phyloP scores from a whole-genome alignment of 768 basidiomycete species.

The Leccinum rimulosum region DNA sequence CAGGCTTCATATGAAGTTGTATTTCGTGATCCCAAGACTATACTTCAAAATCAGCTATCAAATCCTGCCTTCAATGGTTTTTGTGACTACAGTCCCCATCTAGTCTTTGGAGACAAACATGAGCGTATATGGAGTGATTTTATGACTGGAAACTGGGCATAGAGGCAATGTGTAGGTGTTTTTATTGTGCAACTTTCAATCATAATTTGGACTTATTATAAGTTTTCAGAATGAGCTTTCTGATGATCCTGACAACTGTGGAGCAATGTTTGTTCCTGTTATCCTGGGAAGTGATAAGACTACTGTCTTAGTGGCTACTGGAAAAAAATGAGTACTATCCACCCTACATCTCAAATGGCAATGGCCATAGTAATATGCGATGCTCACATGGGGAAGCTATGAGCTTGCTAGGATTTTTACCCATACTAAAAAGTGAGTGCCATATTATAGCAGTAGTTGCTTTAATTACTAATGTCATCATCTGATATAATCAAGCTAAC shows the following conservation, averaged over 20 bases:
- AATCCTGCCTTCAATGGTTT: neutral
- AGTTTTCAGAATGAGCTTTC: neutral
- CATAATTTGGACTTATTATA: no score
- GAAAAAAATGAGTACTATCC: neutral
- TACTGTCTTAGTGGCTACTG: neutral
- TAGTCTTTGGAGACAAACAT: neutral
- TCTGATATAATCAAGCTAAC: neutral
- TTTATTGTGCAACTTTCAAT: no score
- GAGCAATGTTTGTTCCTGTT: neutral
- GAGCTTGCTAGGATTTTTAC: neutral
- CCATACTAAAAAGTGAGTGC: neutral
- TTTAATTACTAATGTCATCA: no score
- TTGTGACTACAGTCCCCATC: neutral
- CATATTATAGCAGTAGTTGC: no score
- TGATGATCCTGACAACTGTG: neutral
- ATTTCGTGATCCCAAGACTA: neutral
- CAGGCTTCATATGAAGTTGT: neutral
- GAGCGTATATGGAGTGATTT: neutral
- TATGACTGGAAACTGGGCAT: neutral
- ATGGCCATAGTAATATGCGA: neutral
- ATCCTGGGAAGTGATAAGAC: neutral
- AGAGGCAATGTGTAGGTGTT: neutral
- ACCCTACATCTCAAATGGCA: neutral
- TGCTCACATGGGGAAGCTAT: neutral
- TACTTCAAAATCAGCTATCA: neutral